Evolutionary conservation across 169 alveolate species (phyloP).

Genomic region (Plasmodium sp.): DNA sequence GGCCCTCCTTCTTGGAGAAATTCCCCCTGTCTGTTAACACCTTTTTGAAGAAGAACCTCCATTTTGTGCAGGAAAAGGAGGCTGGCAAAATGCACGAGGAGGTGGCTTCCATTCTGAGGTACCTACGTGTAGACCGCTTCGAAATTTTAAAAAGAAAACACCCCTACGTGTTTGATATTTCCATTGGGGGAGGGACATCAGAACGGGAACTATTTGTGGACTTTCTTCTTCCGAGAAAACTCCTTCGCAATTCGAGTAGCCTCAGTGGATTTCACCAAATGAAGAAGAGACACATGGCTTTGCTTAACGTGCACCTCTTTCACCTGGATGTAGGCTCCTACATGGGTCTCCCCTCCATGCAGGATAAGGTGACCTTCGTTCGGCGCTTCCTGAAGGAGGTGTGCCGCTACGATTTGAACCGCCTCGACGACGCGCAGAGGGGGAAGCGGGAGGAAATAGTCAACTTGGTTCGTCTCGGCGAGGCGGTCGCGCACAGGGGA

Average conservation of each 20-base stretch:
- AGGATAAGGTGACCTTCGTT: conserved; percentile 22
- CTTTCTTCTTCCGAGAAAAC: conserved; percentile 4
- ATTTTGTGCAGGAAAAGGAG: conserved; percentile 15
- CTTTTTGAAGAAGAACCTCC: conserved; percentile 10
- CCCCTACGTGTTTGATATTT: conserved; percentile 57
- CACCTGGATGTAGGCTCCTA: conserved; percentile 1
- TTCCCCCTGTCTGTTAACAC: conserved; percentile 32
- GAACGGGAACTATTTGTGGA: conserved; percentile 17
- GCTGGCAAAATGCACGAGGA: conserved; percentile 20
- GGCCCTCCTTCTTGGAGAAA: neutral
- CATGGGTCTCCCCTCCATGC: conserved; percentile 1
- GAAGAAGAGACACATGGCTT: conserved; percentile 53
- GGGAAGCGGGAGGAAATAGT: conserved; percentile 3
- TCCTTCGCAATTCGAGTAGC: neutral
- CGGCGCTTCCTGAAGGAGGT: conserved; percentile 1
- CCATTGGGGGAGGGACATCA: neutral
- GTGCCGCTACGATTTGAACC: conserved; percentile 15
- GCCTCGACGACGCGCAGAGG: neutral
- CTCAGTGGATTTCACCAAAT: conserved; percentile 38
- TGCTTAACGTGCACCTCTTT: conserved; percentile 15
- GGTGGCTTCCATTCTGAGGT: conserved; percentile 1
- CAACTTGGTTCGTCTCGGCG: neutral
- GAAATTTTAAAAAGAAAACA: conserved; percentile 44
- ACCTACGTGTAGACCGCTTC: conserved; percentile 22
- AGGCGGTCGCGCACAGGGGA: neutral